Evolutionary conservation across 192 early-diverging fungal species (phyloP), one percentile per base, ranked within the genome.

Genomic region (Phlyctochytrium arcticum): DNA sequence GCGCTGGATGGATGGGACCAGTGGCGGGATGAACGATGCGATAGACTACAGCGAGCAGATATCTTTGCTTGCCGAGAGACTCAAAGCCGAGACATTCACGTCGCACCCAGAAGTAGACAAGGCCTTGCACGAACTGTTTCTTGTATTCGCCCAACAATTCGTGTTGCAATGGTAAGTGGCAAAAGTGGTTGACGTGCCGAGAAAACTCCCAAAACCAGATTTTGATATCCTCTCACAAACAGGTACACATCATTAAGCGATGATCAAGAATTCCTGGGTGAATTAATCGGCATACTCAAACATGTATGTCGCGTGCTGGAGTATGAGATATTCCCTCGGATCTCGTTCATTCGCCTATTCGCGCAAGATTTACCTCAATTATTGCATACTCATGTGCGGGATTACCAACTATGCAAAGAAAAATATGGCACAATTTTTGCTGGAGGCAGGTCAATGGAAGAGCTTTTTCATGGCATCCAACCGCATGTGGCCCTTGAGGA

Each of bases 341-440:
- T 77, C 17, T 76, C 79, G 54, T 78, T 31, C 49, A 50, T 78
- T 12, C 17, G 27, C 12, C 48, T 77, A n/a, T 19, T 69, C 3
- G 19, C 36, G n/a, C 37, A 29, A 12, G 54, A 77, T 46, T 15
- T 78, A 2, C 75, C 75, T 17, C 31, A 69, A 10, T n/a, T 80
- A 0, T 33, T 77, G 4, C 42, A 60, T 6, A 46, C 48, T 9
- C 75, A 77, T 39, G 46, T 77, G 12, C 64, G 56, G 24, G 75
- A 77, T 35, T 75, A 47, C 36, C 32, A 64, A 21, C 32, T 46
- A 32, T 80, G 75, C 55, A 65, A 57, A 24, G 60, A 50, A 33
- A 79, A 78, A 30, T 3, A 63, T 31, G 76, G 66, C n/a, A 77
- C 75, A 23, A 30, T 67, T 15, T 77, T 79, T 62, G 51, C 73